Base-by-base conservation (phyloP, 2,329 filamentous ascomycete species). In the Beauveria sp. region DNA sequence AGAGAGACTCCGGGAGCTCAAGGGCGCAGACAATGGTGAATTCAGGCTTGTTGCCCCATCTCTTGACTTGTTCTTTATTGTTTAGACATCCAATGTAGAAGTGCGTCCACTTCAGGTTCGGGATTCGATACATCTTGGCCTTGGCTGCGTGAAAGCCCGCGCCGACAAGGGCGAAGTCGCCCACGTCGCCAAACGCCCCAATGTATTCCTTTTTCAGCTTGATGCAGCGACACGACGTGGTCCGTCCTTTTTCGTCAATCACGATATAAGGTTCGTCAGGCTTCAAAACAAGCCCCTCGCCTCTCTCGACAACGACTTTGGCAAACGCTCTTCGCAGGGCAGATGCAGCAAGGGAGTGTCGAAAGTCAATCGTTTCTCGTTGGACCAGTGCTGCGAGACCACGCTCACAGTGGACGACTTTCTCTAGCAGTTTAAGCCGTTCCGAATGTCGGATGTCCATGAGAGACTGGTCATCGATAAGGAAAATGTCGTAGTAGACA, bases 201-300 rank as follows among this genome's bases (percentile, higher is more conserved):
- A 96, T 75, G 68, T 96, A 96, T 69, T 95, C 90, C 68, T 91
- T 91, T 73, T 96, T 96, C 48, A 96, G 74, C 74, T 96, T 96
- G 69, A 96, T 90, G 70, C 86, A 88, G 62, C 76, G 79, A 16
- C 77, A 77, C 3, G 73, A 69, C 63, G 76, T 77, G 34, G 78
- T 65, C 67, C 74, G 66, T 48, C 67, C 67, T 51, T 66, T 67
- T 50, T 68, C 68, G 34, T 64, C 69, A 65, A 81, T 83, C 61
- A 84, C 77, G 65, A 96, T 90, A 69, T 96, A 96, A 0, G 91
- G 86, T 26, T 89, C 85, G 63, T 91, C 86, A 0, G 88, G 85
- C 73, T 96, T 96, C 55, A 96, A 72, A 0, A 96, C 86, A 18
- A 95, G 79, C 0, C 93, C 93, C 75, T 97, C 93, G 69, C 85